A percentile compares a stretch with the other conserved stretches of the same genome.
phyloP scores from a whole-genome alignment of 306 rosid genomes.

The Ceratonia siliqua region DNA sequence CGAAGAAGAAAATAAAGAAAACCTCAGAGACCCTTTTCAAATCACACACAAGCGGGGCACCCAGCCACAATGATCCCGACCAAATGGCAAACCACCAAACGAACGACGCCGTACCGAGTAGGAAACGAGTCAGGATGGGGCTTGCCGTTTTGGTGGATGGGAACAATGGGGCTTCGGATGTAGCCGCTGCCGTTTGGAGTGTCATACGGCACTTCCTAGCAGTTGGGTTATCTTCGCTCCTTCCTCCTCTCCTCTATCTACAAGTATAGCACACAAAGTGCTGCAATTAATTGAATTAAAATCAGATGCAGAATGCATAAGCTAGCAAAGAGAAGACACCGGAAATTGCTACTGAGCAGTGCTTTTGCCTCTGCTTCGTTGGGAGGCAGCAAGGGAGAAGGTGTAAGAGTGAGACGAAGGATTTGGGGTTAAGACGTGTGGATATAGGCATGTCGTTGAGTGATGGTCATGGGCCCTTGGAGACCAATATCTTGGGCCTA shows the following conservation, averaged over 20 bases:
- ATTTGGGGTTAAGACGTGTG: too few species aligned
- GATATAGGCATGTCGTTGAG: too few species aligned
- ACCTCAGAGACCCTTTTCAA: constrained; percentile 84
- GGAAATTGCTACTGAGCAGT: too few species aligned
- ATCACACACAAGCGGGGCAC: constrained; percentile 57
- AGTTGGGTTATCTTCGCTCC: constrained; percentile 62
- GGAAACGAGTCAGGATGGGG: constrained; percentile 18
- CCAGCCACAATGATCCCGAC: constrained; percentile 33
- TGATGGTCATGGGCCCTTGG: not conserved
- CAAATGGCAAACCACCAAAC: constrained; percentile 4
- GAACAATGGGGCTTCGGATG: not conserved
- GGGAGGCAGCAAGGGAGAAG: too few species aligned
- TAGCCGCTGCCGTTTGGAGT: constrained; percentile 57
- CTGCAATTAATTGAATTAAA: not conserved
- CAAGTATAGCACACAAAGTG: too few species aligned
- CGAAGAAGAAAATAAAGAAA: rapidly evolving
- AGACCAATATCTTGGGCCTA: too few species aligned
- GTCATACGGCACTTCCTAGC: constrained; percentile 99
- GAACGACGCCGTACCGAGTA: constrained; percentile 16
- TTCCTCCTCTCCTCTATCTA: too few species aligned
- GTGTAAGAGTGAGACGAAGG: too few species aligned
- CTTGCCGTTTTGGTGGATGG: constrained; percentile 39
- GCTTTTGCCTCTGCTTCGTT: too few species aligned
- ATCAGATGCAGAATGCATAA: not conserved
- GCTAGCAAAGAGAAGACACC: not conserved